Evolutionary conservation across 768 basidiomycete species (phyloP), one percentile per base, ranked within the genome.

Genomic region (Termitomyces heimii): DNA sequence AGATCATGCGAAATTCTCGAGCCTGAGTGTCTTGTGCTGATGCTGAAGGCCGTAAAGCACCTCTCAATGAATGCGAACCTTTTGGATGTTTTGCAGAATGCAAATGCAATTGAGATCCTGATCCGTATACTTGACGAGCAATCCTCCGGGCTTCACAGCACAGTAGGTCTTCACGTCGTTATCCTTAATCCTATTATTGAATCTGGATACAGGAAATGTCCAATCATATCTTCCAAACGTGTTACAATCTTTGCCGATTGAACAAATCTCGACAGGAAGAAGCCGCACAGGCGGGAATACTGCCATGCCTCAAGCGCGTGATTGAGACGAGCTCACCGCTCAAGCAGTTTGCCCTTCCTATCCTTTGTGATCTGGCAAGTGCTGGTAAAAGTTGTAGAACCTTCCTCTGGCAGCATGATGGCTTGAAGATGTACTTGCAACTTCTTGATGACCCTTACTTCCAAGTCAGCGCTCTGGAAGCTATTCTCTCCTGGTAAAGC

Each of bases 201-300:
- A 26, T 48, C 46, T 34, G 4, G 35, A 34, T 14, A 26, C 66
- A 98, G 93, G 96, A 99, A 82, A 90, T 98, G 71, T 88, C 92
- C 50, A 98, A 98, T 61, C 94, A 98, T 65, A 85, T 97, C 58
- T 94, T 98, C 80, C 95, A 97, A 72, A 94, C 94, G 2, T 93
- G 95, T 66, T 98, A 92, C 77, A 96, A 96, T 63, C 86, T 99
- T 18, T 98, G 95, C 68, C 85, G 95, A 6, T 75, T 99, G 58
- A 95, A 95, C 73, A 97, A 97, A 72, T 83, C 85, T 2, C 79
- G 97, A 51, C 96, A 98, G 70, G 97, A 98, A 71, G 97, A 98
- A 70, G 94, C 97, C 13, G 96, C 95, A 1, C 89, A 94, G 66
- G 93, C 93, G 8, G 96, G 95, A 12, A 93, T 97, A 56, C 86